phyloP scores from a whole-genome alignment of 306 rosid genomes.

The Dryas octopetala region DNA sequence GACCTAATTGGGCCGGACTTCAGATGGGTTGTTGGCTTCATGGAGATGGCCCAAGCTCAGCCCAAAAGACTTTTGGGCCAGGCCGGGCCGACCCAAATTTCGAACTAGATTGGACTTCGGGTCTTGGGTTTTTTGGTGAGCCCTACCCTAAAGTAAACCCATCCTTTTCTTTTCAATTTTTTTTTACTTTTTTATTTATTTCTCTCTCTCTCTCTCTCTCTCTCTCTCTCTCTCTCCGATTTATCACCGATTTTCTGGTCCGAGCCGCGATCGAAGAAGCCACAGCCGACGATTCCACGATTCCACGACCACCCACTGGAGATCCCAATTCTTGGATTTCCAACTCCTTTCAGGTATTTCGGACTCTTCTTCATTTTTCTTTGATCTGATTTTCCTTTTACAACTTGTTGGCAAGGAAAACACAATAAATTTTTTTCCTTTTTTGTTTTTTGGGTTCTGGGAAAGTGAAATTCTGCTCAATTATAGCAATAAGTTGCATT shows the following conservation, averaged over 20 bases:
- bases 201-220: background rate
- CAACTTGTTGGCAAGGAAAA: constrained; percentile 28
- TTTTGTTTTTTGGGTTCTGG: too few relatives aligned
- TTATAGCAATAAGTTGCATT: too few relatives aligned
- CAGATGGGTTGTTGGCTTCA: too few relatives aligned
- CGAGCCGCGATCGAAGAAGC: constrained; percentile 32
- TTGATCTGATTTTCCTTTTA: constrained; percentile 50
- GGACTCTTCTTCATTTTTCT: constrained; percentile 6
- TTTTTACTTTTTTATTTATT: background rate
- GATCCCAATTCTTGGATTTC: constrained; percentile 12
- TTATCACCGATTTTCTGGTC: constrained; percentile 40
- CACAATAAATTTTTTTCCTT: too few relatives aligned
- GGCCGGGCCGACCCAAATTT: too few relatives aligned
- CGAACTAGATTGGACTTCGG: too few relatives aligned
- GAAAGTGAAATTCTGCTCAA: too few relatives aligned
- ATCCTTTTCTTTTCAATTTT: background rate
- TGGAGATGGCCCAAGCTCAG: too few relatives aligned
- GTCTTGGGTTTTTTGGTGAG: too few relatives aligned
- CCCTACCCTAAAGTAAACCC: background rate
- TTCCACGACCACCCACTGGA: constrained; percentile 33
- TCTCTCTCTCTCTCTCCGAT: constrained; percentile 21
- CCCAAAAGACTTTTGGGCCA: too few relatives aligned
- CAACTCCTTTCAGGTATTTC: constrained; percentile 30
- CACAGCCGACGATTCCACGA: constrained; percentile 27
- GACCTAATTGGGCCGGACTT: too few relatives aligned